These are phyloP conservation scores for Boletus insuetus DNA, from an alignment of 768 basidiomycete genomes.

Conservation along the genomic window DNA sequence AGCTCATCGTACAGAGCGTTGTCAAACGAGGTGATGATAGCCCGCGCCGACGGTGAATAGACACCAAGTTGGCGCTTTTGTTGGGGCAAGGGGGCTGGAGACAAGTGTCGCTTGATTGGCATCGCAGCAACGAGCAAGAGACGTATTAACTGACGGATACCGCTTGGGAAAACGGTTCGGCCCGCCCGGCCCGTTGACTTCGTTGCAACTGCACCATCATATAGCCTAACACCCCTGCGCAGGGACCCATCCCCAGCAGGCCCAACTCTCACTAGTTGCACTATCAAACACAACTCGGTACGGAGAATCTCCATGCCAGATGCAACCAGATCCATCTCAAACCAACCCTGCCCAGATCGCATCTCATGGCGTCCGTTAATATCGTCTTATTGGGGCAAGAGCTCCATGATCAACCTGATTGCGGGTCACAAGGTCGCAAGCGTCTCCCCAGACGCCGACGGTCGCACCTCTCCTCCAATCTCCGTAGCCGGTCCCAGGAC, in stretches of 20 bases:
- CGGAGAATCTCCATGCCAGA: conserved; percentile 1
- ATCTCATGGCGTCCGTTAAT: conserved; percentile 27
- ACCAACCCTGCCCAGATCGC: neutral
- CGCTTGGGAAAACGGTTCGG: conserved; percentile 12
- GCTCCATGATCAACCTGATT: conserved; percentile 31
- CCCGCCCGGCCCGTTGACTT: conserved; percentile 6
- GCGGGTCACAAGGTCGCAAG: conserved; percentile 20
- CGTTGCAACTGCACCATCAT: neutral
- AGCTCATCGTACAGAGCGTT: conserved; percentile 72
- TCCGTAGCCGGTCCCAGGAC: conserved; percentile 6
- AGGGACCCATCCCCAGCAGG: conserved; percentile 1
- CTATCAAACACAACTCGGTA: neutral
- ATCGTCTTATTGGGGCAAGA: conserved; percentile 41
- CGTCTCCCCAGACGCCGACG: conserved; percentile 23
- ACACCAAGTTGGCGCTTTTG: conserved; percentile 52
- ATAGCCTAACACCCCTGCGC: neutral
- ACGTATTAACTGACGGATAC: neutral
- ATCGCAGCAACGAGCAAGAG: conserved; percentile 28
- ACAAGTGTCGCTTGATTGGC: conserved; percentile 48
- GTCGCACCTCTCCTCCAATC: conserved; percentile 34
- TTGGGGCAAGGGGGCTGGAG: conserved; percentile 49
- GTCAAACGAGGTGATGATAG: conserved; percentile 43
- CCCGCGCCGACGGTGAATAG: conserved; percentile 9
- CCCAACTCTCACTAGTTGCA: neutral
- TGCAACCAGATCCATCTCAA: neutral